Evolutionary conservation across 768 basidiomycete species (phyloP).

Genomic region (Leccinum aurantiacum): DNA sequence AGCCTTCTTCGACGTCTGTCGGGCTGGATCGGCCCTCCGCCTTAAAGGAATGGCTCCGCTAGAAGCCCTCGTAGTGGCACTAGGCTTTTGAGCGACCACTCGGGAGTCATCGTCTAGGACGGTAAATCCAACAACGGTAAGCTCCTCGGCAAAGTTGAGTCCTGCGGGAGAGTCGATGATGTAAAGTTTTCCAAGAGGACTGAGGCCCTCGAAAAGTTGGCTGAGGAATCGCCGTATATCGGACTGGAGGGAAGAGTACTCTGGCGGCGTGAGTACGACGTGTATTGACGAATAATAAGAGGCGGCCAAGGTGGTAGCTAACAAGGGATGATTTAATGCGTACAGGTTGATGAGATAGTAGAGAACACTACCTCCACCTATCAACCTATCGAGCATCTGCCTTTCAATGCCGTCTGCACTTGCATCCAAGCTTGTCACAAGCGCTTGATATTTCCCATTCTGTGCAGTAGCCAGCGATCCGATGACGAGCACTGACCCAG

Average conservation of each 20-base stretch:
- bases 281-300: constrained; percentile 65
- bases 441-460: constrained; percentile 74
- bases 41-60: too few species aligned
- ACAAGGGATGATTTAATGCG: constrained; percentile 1
- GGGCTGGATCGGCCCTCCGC: too few species aligned
- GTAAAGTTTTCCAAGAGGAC: constrained; percentile 68
- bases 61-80: too few species aligned
- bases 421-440: constrained; percentile 57
- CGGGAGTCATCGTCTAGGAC: constrained; percentile 48
- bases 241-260: constrained; percentile 59
- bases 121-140: constrained; percentile 66
- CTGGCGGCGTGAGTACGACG: constrained; percentile 59
- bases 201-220: constrained; percentile 58
- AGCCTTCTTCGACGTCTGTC: too few species aligned
- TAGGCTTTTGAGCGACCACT: too few species aligned
- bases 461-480: constrained; percentile 77
- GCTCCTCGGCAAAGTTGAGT: constrained; percentile 51
- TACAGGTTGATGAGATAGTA: constrained; percentile 2
- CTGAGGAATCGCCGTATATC: constrained; percentile 55
- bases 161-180: constrained; percentile 53
- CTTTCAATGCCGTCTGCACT: constrained; percentile 56
- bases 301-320: constrained; percentile 58
- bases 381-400: constrained; percentile 78
- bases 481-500: constrained; percentile 65
- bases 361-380: constrained; percentile 64